Evolutionary conservation across 345 rosid genomes (phyloP).

Genomic region (Firmiana major): DNA sequence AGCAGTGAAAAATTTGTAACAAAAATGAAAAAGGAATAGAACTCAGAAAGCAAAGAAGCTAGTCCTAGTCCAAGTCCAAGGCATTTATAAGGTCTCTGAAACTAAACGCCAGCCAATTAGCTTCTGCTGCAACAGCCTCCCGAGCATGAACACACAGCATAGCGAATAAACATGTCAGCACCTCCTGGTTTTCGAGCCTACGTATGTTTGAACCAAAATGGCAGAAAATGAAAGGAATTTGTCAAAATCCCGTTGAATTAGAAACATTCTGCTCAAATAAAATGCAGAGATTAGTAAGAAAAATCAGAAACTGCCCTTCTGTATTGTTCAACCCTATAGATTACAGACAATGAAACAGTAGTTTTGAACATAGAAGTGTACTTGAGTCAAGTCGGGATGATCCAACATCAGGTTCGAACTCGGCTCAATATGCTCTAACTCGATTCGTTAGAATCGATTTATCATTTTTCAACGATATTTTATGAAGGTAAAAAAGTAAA

Average conservation of each 20-base stretch:
- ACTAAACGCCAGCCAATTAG: slow-evolving; percentile 70
- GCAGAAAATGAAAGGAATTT: background rate
- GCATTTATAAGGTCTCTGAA: slow-evolving; percentile 34
- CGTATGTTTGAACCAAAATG: slow-evolving; percentile 17
- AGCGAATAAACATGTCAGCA: slow-evolving; percentile 78
- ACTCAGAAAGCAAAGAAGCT: background rate
- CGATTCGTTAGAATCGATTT: no score
- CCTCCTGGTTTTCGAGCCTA: no score
- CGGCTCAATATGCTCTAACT: no score
- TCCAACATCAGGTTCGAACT: no score
- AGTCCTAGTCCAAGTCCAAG: slow-evolving; percentile 35
- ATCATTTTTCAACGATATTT: no score
- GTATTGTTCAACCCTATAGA: no score
- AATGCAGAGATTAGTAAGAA: no score
- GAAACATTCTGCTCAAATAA: background rate
- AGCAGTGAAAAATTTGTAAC: background rate
- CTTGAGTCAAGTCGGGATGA: no score
- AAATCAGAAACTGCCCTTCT: no score
- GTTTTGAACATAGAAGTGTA: no score
- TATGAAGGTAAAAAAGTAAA: no score
- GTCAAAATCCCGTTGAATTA: background rate
- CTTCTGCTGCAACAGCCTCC: slow-evolving; percentile 76
- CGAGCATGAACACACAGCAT: slow-evolving; percentile 82
- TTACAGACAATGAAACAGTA: no score
- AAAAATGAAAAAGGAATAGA: background rate